A percentile compares a stretch with the other conserved stretches of the same genome.
Conservation (phyloP, 163 green algal species). For the Chlamydomonas reinhardtii region DNA sequence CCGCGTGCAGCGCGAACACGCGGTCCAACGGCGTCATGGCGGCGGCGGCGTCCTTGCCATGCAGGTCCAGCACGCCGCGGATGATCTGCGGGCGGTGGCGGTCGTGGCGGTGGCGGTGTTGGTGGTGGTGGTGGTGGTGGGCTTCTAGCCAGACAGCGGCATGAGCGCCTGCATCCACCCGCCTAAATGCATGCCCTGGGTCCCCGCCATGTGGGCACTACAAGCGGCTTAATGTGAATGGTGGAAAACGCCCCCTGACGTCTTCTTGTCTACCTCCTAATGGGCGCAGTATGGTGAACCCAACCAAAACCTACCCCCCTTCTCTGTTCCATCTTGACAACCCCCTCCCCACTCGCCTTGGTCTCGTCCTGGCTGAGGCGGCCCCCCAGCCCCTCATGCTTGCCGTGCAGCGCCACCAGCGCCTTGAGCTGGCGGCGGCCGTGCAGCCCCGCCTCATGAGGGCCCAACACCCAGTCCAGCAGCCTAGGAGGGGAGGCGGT, state of each 20-base stretch:
- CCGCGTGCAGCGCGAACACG: constrained; percentile 71
- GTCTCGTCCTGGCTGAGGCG: constrained; percentile 79
- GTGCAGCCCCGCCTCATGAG: background rate
- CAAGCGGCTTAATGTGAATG: too few relatives aligned
- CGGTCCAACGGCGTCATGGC: constrained; percentile 89
- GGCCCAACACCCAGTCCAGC: constrained; percentile 88
- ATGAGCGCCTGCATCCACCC: too few relatives aligned
- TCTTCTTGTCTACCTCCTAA: too few relatives aligned
- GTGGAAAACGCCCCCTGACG: too few relatives aligned
- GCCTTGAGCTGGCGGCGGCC: constrained; percentile 86
- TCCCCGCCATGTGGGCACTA: too few relatives aligned
- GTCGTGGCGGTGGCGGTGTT: background rate
- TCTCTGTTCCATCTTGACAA: too few relatives aligned
- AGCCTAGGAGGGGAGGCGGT: constrained; percentile 60
- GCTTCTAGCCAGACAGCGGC: too few relatives aligned
- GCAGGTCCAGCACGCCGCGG: constrained; percentile 85
- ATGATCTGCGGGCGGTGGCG: constrained; percentile 66
- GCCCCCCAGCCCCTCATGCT: constrained; percentile 75
- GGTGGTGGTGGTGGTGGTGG: background rate
- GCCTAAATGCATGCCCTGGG: too few relatives aligned
- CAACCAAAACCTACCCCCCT: too few relatives aligned
- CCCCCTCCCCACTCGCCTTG: too few relatives aligned
- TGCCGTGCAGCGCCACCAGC: constrained; percentile 75
- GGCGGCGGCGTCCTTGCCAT: constrained; percentile 77
- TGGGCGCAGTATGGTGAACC: too few relatives aligned